These are phyloP conservation scores for Pseudozyma pruni DNA, from an alignment of 1,284 basidiomycete genomes.

Conservation along the genomic window DNA sequence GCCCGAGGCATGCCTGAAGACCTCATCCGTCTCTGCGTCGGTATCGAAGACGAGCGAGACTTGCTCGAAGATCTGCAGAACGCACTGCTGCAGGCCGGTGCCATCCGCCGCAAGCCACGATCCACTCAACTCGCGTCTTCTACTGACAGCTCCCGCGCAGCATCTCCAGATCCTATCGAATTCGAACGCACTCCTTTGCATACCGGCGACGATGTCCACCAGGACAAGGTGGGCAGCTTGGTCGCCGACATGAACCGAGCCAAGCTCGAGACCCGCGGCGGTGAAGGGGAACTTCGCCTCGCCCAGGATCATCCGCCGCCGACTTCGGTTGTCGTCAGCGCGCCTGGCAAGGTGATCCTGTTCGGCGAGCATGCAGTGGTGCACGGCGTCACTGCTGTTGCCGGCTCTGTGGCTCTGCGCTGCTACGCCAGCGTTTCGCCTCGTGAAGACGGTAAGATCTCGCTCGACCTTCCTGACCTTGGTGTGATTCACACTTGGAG, in stretches of 20 bases:
- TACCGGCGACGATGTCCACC: slow-evolving; percentile 8
- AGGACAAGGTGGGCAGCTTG: slow-evolving; percentile 42
- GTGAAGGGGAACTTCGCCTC: slow-evolving; percentile 47
- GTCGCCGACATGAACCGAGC: slow-evolving; percentile 53
- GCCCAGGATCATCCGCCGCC: slow-evolving; percentile 39
- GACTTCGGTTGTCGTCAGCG: slow-evolving; percentile 57
- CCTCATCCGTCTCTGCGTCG: slow-evolving; percentile 95
- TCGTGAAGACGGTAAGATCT: slow-evolving; percentile 79
- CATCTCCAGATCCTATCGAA: slow-evolving; percentile 35
- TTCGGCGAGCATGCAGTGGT: slow-evolving; percentile 99
- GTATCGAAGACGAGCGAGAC: slow-evolving; percentile 94
- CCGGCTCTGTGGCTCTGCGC: slow-evolving; percentile 91
- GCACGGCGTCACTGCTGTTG: slow-evolving; percentile 94
- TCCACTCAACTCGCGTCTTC: slow-evolving; percentile 4
- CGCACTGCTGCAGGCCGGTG: slow-evolving; percentile 89
- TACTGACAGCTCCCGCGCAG: slow-evolving; percentile 35
- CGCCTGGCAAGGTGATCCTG: slow-evolving; percentile 97
- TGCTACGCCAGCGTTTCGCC: slow-evolving; percentile 88
- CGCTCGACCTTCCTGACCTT: slow-evolving; percentile 84
- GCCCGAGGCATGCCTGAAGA: slow-evolving; percentile 95
- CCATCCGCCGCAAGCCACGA: slow-evolving; percentile 72
- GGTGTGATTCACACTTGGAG: slow-evolving; percentile 85
- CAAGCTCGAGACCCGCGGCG: slow-evolving; percentile 58
- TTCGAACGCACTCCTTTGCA: slow-evolving; percentile 48
- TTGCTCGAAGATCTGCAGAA: slow-evolving; percentile 93